phyloP scores from a whole-genome alignment of 129 eudicot genomes.

The Flaveria robusta region DNA sequence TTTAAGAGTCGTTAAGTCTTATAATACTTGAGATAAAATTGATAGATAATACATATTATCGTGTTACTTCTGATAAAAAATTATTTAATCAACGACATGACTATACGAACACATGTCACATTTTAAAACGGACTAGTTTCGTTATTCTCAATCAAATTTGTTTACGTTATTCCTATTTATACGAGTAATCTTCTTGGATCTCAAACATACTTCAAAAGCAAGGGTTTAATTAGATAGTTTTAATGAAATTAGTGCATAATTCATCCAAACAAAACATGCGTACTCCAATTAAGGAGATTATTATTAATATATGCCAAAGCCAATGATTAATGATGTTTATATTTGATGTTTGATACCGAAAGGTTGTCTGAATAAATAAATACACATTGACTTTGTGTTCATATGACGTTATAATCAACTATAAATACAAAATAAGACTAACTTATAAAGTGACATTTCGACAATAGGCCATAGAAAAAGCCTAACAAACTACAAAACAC shows the following conservation, averaged over 20 bases:
- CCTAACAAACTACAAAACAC: constrained; percentile 13
- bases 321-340: constrained; percentile 3
- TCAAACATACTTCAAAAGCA: not conserved
- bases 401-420: constrained; percentile 19
- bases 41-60: too few species aligned
- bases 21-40: too few species aligned
- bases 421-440: constrained; percentile 23
- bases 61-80: too few species aligned
- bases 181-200: too few species aligned
- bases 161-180: too few species aligned
- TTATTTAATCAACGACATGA: too few species aligned
- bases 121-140: too few species aligned
- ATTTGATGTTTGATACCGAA: not conserved
- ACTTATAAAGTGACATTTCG: constrained; percentile 3
- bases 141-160: too few species aligned
- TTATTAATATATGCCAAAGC: constrained; percentile 2
- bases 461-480: constrained; percentile 24
- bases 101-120: too few species aligned
- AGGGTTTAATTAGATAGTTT: not conserved
- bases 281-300: not conserved
- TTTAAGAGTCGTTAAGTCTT: too few species aligned
- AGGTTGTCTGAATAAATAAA: not conserved
- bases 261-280: not conserved
- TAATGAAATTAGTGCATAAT: not conserved
- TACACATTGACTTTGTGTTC: not conserved